Evolutionary conservation across 2,329 filamentous ascomycete genomes (phyloP), one percentile per base, ranked within the genome.

Genomic region (Colletotrichum sp.): DNA sequence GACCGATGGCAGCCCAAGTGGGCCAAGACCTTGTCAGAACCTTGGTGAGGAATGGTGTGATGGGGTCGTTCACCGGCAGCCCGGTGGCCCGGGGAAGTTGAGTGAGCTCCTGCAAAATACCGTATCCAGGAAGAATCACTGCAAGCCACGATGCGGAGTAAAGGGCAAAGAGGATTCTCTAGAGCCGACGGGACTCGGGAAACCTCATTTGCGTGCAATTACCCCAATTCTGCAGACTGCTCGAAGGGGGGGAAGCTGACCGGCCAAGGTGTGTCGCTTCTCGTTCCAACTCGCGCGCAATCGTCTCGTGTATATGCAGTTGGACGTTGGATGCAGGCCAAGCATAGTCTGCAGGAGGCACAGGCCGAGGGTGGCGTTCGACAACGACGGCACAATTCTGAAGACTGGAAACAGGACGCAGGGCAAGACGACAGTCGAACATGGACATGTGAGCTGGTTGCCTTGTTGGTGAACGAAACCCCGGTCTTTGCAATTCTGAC

Each of bases 321-420:
- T 57, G 64, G 64, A 68, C 34, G 15, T 16, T 36, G n/a, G 26
- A 64, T 76, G 70, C 72, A 72, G 24, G 73, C 73, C 73, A 76
- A 73, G 73, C 59, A 30, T n/a, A 34, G 16, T 76, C 70, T 65
- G 59, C 73, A 69, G 30, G 57, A 73, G 57, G 64, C 57, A 57
- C 63, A 52, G 63, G 73, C 73, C 62, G 68, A 60, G 68, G 67
- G 55, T 75, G 72, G 72, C 72, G 60, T 66, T 67, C 67, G 49
- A 49, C 32, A 26, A 12, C 24, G 18, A 26, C 24, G 24, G 49
- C 32, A 59, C 9, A 30, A 52, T 21, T 34, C 18, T 59, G 63
- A 32, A 60, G n/a, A 64, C 39, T 30, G 34, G 32, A 24, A 26
- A 7, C 12, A n/a, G 34, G n/a, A 44, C 8, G 59, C 59, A 62